Base-by-base conservation (phyloP, 371 early-diverging fungal species). In the Mucor plumbeus region DNA sequence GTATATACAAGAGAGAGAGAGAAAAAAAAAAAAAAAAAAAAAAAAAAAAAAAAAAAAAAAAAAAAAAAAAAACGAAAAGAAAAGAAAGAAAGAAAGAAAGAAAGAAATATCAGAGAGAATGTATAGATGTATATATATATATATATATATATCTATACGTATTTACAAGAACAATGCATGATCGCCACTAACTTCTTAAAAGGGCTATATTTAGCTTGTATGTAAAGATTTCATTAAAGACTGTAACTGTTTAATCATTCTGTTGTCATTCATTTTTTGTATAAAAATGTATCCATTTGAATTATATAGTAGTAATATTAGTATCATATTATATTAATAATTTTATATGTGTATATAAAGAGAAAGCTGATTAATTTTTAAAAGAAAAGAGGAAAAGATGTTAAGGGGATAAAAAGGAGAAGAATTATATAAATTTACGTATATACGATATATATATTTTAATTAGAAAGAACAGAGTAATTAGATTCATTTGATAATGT, bases 401-500 rank as follows among this genome's bases (percentile, higher is more conserved):
- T 13, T 15, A 4, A 36, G 41, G 36, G 59, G 59, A 58, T 17
- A 35, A 56, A 53, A 53, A 53, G 53, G 53, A 31, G 53, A 47
- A 13, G 40, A 10, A 40, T 3, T 10, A 40, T 4, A 40, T 10
- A 40, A 13, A 43, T 14, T 15, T 14, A 44, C 8, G 17, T 8
- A 44, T 17, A 44, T 44, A 17, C 3, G 3, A 26, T 26, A 3
- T 26, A 26, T 26, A 26, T 26, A 26, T 26, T 44, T 17, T 44
- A 44, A 44, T n/a, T 44, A 26, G 59, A 59, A 40, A 11, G 19
- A 14, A 39, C 35, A 39, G 59, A 58, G 38, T 59, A 59, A n/a
- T 21, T 60, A 26, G 69, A 43, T 19, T 69, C 69, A 38, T 47
- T 62, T 19, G 61, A 56, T 26, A 78, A 31, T 26, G 74, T 60